These are phyloP conservation scores for Botrytis porri DNA, from an alignment of 2,329 filamentous ascomycete species.

Conservation along the genomic window DNA sequence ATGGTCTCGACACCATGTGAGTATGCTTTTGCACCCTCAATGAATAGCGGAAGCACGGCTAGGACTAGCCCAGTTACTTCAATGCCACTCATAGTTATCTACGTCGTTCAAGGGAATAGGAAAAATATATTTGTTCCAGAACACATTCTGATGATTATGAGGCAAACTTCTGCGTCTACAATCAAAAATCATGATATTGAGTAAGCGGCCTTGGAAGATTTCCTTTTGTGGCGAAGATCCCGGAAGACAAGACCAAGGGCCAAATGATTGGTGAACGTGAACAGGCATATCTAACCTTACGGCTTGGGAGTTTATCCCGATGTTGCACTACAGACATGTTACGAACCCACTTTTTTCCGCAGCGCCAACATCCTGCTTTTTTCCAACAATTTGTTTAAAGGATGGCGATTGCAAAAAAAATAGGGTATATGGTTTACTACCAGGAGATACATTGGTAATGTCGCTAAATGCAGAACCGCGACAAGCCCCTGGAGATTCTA, in stretches of 20 bases:
- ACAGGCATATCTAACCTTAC: not conserved
- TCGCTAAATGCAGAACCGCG: not conserved
- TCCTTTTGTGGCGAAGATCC: not conserved
- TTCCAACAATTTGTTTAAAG: not conserved
- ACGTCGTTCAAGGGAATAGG: not conserved
- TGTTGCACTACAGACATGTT: not conserved
- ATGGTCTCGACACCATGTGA: constrained; percentile 10
- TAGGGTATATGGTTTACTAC: not conserved
- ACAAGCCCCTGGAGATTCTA: not conserved
- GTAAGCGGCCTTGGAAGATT: not conserved
- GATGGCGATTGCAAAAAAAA: too few species aligned
- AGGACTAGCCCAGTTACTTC: constrained; percentile 4
- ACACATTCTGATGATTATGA: not conserved
- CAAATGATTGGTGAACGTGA: not conserved
- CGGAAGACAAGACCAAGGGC: not conserved
- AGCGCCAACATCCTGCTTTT: not conserved
- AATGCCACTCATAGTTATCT: not conserved
- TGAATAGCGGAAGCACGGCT: constrained; percentile 3
- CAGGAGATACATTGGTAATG: not conserved
- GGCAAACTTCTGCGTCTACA: not conserved
- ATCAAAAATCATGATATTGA: not conserved
- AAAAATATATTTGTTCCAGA: not conserved
- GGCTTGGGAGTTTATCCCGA: not conserved
- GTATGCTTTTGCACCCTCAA: constrained; percentile 7
- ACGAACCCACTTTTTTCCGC: not conserved